Evolutionary conservation across 352 stramenopile genomes (phyloP).

Genomic region (Phytophthora pluvialis): DNA sequence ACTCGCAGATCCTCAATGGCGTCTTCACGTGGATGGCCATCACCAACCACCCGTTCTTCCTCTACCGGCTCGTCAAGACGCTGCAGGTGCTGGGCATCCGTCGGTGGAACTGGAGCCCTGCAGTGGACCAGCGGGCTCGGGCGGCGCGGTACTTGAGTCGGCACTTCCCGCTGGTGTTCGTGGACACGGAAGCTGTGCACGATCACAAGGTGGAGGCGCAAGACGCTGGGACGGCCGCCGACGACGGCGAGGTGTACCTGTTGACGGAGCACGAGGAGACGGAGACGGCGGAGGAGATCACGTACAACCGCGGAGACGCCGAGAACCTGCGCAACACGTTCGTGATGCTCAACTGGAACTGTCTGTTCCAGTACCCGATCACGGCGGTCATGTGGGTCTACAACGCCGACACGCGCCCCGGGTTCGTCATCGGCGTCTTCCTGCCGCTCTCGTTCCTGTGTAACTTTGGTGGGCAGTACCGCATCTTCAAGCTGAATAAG

Average conservation of each 20-base stretch:
- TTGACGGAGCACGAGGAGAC: constrained; percentile 16
- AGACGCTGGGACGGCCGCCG: background rate
- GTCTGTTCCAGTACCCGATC: constrained; percentile 52
- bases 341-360: constrained; percentile 48
- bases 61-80: constrained; percentile 34
- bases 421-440: constrained; percentile 41
- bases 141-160: constrained; percentile 32
- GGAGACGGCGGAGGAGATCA: constrained; percentile 27
- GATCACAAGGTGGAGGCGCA: constrained; percentile 26
- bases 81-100: constrained; percentile 29
- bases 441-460: constrained; percentile 47
- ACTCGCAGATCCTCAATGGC: constrained; percentile 53
- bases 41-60: constrained; percentile 47
- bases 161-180: constrained; percentile 41
- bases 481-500: constrained; percentile 42
- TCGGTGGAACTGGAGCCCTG: constrained; percentile 18
- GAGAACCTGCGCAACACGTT: constrained; percentile 41
- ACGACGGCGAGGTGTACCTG: constrained; percentile 29
- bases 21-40: constrained; percentile 50
- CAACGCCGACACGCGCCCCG: constrained; percentile 34
- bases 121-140: constrained; percentile 1
- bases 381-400: constrained; percentile 50
- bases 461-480: constrained; percentile 38
- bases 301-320: constrained; percentile 27
- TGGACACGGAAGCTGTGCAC: constrained; percentile 14